phyloP scores from a whole-genome alignment of 306 rosid species.

The Hylodesmum podocarpum region DNA sequence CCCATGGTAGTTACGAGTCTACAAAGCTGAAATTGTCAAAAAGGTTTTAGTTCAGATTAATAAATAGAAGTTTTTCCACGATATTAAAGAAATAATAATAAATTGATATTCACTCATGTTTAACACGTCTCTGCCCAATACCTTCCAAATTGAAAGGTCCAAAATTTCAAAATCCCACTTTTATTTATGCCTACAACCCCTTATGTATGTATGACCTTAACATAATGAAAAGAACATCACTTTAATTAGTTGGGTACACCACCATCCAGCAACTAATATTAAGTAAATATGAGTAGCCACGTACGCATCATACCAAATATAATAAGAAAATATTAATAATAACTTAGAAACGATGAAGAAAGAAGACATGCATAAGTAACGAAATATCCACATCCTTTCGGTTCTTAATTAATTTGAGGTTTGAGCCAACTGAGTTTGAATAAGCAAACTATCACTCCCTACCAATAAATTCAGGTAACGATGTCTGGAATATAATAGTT shows the following conservation, averaged over 20 bases:
- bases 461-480: neutral
- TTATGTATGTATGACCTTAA: neutral
- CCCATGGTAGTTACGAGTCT: neutral
- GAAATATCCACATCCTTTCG: neutral
- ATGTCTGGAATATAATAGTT: neutral
- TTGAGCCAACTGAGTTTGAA: neutral
- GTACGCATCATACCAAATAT: neutral
- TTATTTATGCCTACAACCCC: neutral
- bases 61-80: neutral
- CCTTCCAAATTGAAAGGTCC: neutral
- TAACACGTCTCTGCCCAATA: conserved; percentile 13
- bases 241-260: conserved; percentile 2
- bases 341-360: neutral
- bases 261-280: neutral
- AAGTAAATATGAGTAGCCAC: neutral
- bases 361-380: neutral
- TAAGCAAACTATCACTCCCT: neutral
- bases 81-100: neutral
- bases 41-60: neutral
- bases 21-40: conserved; percentile 15
- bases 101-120: neutral
- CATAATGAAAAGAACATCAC: neutral
- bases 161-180: neutral
- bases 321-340: neutral
- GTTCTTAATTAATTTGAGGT: neutral